Evolutionary conservation across 2,329 filamentous ascomycete genomes (phyloP).

Genomic region (Arachnopeziza araneosa): DNA sequence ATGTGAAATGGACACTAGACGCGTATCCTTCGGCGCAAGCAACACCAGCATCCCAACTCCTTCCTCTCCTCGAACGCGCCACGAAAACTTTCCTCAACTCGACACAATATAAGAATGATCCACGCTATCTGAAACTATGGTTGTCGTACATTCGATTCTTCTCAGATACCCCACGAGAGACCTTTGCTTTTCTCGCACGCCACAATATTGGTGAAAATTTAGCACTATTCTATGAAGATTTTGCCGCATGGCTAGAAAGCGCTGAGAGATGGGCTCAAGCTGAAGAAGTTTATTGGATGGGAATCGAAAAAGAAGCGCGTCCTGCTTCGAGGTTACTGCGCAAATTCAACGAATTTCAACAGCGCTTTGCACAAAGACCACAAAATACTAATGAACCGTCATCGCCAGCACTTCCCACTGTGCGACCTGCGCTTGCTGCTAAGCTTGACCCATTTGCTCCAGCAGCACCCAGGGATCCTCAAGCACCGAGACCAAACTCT

Average conservation of each 20-base stretch:
- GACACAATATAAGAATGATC: conserved; percentile 88
- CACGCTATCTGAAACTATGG: conserved; percentile 89
- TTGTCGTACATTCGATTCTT: conserved; percentile 90
- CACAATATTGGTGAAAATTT: conserved; percentile 82
- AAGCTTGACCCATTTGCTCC: conserved; percentile 79
- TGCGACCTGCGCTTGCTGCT: conserved; percentile 76
- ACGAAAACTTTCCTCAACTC: conserved; percentile 86
- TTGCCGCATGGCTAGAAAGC: conserved; percentile 85
- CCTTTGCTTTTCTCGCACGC: conserved; percentile 83
- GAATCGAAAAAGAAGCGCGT: conserved; percentile 81
- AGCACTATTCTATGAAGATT: conserved; percentile 95
- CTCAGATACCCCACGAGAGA: conserved; percentile 86
- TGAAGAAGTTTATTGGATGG: conserved; percentile 87
- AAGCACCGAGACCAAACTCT: conserved; percentile 51
- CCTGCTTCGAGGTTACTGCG: conserved; percentile 75
- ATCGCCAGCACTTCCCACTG: conserved; percentile 79
- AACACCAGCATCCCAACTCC: conserved; percentile 83
- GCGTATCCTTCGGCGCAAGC: conserved; percentile 92
- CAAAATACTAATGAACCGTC: conserved; percentile 61
- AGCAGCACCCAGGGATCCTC: conserved; percentile 53
- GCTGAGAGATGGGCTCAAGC: conserved; percentile 83
- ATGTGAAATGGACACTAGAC: conserved; percentile 94
- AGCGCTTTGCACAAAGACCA: conserved; percentile 63
- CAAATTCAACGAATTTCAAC: conserved; percentile 90
- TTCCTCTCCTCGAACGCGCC: conserved; percentile 83